Percentiles rank a stretch among this genome's conserved stretches.
phyloP scores from a whole-genome alignment of 2,329 filamentous ascomycete species.

The Colletotrichum sp. region DNA sequence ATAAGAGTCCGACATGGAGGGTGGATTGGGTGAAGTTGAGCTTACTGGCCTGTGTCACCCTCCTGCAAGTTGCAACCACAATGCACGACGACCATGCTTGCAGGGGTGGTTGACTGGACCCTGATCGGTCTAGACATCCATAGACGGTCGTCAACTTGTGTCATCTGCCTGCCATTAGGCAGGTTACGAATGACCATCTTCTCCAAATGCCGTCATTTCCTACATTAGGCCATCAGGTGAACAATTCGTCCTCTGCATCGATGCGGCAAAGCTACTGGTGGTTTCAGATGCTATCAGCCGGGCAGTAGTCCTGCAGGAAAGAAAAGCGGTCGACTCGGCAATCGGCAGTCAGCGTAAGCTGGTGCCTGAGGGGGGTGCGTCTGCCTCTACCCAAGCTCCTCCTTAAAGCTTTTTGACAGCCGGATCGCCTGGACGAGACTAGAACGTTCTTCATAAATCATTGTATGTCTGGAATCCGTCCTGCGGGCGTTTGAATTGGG shows the following conservation, averaged over 20 bases:
- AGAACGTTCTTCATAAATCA: background rate
- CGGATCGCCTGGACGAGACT: background rate
- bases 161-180: background rate
- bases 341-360: background rate
- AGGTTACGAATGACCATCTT: background rate
- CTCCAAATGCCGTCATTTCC: background rate
- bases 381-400: background rate
- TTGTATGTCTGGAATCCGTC: background rate
- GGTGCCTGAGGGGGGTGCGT: background rate
- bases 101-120: background rate
- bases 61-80: background rate
- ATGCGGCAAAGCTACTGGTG: background rate
- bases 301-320: background rate
- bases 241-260: background rate
- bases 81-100: background rate
- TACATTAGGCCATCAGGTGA: background rate
- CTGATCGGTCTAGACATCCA: background rate
- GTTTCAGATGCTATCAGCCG: background rate
- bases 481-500: background rate
- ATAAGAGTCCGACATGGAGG: background rate
- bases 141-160: background rate
- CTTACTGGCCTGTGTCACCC: background rate
- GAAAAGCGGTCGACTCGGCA: background rate
- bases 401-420: background rate
- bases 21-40: background rate